Conservation (phyloP, 2,329 filamentous ascomycete species). For the Fusarium chlamydosporum region DNA sequence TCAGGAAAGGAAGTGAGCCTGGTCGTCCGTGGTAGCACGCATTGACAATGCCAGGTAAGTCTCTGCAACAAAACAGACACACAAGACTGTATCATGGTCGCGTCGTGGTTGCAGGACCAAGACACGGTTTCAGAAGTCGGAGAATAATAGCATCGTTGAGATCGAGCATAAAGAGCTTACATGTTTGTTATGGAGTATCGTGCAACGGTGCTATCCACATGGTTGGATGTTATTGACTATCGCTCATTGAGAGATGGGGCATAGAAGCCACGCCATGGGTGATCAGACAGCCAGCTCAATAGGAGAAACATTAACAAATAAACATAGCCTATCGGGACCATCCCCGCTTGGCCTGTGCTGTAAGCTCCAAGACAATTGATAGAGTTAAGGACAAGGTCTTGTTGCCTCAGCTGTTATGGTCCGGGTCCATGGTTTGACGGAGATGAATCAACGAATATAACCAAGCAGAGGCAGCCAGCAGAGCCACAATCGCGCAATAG, state of each 20-base stretch:
- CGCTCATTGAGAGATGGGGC: constrained; percentile 18
- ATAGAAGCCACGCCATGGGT: constrained; percentile 8
- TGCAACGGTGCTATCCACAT: constrained; percentile 12
- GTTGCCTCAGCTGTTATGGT: constrained; percentile 33
- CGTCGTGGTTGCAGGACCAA: constrained; percentile 23
- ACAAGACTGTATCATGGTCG: neutral
- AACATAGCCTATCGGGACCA: constrained; percentile 45
- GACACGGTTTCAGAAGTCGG: constrained; percentile 41
- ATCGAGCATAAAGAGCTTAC: constrained; percentile 37
- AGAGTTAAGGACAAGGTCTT: constrained; percentile 21
- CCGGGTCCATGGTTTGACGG: constrained; percentile 18
- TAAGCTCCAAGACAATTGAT: constrained; percentile 21
- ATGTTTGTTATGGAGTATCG: constrained; percentile 23
- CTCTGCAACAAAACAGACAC: constrained; percentile 15
- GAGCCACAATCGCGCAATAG: constrained; percentile 27
- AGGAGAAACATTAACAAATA: constrained; percentile 30
- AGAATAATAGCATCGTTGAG: constrained; percentile 26
- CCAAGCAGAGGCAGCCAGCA: constrained; percentile 24
- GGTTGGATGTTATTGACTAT: constrained; percentile 27
- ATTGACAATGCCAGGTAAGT: constrained; percentile 1
- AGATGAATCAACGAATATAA: constrained; percentile 24
- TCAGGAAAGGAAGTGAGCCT: constrained; percentile 1
- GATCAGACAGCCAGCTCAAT: constrained; percentile 28
- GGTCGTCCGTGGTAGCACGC: neutral
- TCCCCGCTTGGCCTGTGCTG: constrained; percentile 42